Conservation (phyloP, 768 basidiomycete species). For the Suillus subaureus region DNA sequence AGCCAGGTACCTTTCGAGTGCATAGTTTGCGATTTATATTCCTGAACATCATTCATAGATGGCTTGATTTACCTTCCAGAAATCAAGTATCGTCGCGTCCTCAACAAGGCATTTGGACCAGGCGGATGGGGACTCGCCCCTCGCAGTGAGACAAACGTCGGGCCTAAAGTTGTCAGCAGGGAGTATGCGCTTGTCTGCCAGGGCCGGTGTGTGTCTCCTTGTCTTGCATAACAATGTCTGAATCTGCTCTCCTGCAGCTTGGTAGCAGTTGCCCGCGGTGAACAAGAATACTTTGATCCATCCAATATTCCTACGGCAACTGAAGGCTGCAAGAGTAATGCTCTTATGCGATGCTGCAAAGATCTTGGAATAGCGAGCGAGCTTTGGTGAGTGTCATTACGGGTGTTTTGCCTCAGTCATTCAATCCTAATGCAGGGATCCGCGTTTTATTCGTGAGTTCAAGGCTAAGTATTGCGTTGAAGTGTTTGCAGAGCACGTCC, state of each 20-base stretch:
- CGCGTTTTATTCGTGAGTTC: slow-evolving; percentile 92
- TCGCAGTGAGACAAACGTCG: slow-evolving; percentile 87
- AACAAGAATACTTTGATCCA: slow-evolving; percentile 96
- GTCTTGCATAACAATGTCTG: slow-evolving; percentile 1
- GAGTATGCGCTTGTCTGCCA: slow-evolving; percentile 95
- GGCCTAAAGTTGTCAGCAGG: slow-evolving; percentile 83
- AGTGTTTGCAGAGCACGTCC: slow-evolving; percentile 80
- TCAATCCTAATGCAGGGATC: slow-evolving; percentile 66
- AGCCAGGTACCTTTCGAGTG: slow-evolving; percentile 67
- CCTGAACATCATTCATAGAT: slow-evolving; percentile 47
- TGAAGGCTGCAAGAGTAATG: slow-evolving; percentile 95
- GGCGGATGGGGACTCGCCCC: slow-evolving; percentile 98
- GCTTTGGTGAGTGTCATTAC: slow-evolving; percentile 66
- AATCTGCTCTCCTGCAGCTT: slow-evolving; percentile 48
- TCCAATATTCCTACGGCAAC: slow-evolving; percentile 90
- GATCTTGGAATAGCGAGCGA: slow-evolving; percentile 96
- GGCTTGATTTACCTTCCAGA: slow-evolving; percentile 95
- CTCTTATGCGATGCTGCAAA: slow-evolving; percentile 96
- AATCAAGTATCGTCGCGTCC: slow-evolving; percentile 90
- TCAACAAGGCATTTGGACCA: slow-evolving; percentile 94
- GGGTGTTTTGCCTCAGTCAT: background rate
- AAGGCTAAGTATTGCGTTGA: slow-evolving; percentile 83
- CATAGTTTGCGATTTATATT: background rate
- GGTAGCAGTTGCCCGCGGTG: slow-evolving; percentile 89
- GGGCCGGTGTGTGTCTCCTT: slow-evolving; percentile 62